A percentile compares a stretch with the other conserved stretches of the same genome.
These are phyloP conservation scores for Colletotrichum brevisporum DNA, from an alignment of 2,329 filamentous ascomycete species.

Conservation along the genomic window DNA sequence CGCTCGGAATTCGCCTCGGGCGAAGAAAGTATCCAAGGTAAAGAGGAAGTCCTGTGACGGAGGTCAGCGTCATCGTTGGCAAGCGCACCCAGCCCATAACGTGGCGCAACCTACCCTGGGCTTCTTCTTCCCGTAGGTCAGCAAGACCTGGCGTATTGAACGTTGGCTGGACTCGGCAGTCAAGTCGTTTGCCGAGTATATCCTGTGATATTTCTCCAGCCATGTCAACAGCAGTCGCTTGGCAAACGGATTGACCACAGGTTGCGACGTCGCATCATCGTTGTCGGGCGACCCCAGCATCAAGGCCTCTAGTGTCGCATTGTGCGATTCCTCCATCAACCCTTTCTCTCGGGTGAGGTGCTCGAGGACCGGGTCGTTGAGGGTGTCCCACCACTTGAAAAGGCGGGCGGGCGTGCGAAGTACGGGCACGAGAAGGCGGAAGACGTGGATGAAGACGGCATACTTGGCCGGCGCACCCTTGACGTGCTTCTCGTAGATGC, in stretches of 20 bases:
- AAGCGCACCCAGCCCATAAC: not conserved
- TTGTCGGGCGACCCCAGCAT: slow-evolving; percentile 73
- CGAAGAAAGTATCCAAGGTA: slow-evolving; percentile 75
- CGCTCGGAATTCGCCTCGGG: slow-evolving; percentile 74
- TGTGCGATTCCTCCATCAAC: slow-evolving; percentile 74
- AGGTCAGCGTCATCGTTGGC: slow-evolving; percentile 31
- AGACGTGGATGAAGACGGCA: slow-evolving; percentile 77
- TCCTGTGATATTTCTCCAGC: slow-evolving; percentile 60
- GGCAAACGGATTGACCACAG: slow-evolving; percentile 63
- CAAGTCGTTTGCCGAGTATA: slow-evolving; percentile 50
- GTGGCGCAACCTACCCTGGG: slow-evolving; percentile 62
- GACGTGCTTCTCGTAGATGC: slow-evolving; percentile 76
- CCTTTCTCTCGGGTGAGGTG: slow-evolving; percentile 49
- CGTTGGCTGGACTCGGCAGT: slow-evolving; percentile 63
- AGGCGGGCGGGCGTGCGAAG: slow-evolving; percentile 75
- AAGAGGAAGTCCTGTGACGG: slow-evolving; percentile 73
- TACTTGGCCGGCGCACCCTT: slow-evolving; percentile 68
- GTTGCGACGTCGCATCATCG: slow-evolving; percentile 58
- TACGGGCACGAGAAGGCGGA: slow-evolving; percentile 74
- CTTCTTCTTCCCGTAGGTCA: slow-evolving; percentile 75
- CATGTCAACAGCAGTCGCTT: slow-evolving; percentile 70
- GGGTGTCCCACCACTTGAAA: slow-evolving; percentile 79
- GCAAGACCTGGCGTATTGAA: slow-evolving; percentile 65
- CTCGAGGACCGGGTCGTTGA: slow-evolving; percentile 66
- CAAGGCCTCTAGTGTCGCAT: slow-evolving; percentile 75